These are phyloP conservation scores for Anacardium occidentale DNA, from an alignment of 345 rosid genomes.

Conservation along the genomic window DNA sequence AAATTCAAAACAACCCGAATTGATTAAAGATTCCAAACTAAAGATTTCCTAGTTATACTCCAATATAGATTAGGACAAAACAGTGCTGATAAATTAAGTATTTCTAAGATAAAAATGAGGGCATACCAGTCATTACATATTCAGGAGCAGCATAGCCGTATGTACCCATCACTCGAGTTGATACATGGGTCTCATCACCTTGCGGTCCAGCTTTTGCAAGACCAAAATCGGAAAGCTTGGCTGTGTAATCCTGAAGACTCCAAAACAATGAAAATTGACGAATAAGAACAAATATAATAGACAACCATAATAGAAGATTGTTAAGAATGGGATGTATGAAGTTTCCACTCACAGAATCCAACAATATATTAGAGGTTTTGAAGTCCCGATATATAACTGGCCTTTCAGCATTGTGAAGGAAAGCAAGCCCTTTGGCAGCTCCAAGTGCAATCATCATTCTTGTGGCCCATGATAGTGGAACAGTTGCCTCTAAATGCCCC, in stretches of 20 bases:
- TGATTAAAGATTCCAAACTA: not conserved
- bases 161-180: constrained; percentile 97
- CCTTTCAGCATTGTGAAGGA: constrained; percentile 93
- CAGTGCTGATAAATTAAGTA: not conserved
- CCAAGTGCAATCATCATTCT: constrained; percentile 99
- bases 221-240: constrained; percentile 97
- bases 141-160: constrained; percentile 98
- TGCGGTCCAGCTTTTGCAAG: constrained; percentile 99
- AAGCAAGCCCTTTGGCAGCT: constrained; percentile 97
- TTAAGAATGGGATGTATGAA: constrained; percentile 2
- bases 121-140: constrained; percentile 93
- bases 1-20: not conserved
- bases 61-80: not conserved
- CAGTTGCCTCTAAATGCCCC: constrained; percentile 64
- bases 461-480: constrained; percentile 76
- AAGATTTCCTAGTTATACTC: not conserved
- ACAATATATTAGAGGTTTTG: constrained; percentile 90
- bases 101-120: constrained; percentile 8
- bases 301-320: constrained; percentile 12
- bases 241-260: constrained; percentile 74
- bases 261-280: constrained; percentile 23
- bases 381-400: constrained; percentile 95
- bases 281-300: constrained; percentile 7
- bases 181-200: constrained; percentile 95
- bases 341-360: constrained; percentile 71